Evolutionary conservation across 129 eudicot genomes (phyloP).

Genomic region (Smallanthus sonchifolius): DNA sequence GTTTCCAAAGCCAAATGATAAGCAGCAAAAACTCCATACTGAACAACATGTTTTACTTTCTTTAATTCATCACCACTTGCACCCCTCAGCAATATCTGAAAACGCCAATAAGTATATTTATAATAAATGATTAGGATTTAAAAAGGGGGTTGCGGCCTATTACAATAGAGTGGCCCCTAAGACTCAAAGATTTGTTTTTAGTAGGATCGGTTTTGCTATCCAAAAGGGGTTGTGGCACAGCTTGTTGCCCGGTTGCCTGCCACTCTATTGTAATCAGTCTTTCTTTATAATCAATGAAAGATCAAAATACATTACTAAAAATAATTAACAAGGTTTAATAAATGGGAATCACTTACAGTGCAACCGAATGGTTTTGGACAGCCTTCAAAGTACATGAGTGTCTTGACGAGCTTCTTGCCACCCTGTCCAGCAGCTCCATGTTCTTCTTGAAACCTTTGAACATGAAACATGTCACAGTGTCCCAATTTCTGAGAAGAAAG

Average conservation of each 20-base stretch:
- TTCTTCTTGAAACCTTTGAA: slow-evolving; percentile 71
- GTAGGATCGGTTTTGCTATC: too few species aligned
- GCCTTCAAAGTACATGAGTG: slow-evolving; percentile 95
- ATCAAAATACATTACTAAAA: too few species aligned
- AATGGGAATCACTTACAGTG: slow-evolving; percentile 58
- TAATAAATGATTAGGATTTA: background rate
- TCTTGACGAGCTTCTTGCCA: slow-evolving; percentile 83
- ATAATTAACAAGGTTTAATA: too few species aligned
- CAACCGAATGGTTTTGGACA: slow-evolving; percentile 98
- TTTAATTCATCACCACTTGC: slow-evolving; percentile 88
- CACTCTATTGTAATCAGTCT: too few species aligned
- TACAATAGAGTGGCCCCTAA: too few species aligned
- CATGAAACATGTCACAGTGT: slow-evolving; percentile 74
- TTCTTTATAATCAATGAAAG: too few species aligned
- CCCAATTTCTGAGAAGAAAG: slow-evolving; percentile 85
- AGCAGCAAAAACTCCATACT: slow-evolving; percentile 96
- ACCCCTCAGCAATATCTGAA: slow-evolving; percentile 92
- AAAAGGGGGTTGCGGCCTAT: too few species aligned
- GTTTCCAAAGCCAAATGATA: slow-evolving; percentile 96
- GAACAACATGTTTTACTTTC: slow-evolving; percentile 94
- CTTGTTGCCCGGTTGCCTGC: too few species aligned
- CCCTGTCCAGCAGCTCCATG: slow-evolving; percentile 83
- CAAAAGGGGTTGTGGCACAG: too few species aligned
- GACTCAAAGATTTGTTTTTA: too few species aligned
- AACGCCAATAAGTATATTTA: slow-evolving; percentile 1